These are phyloP conservation scores for Hypoxylon sp. DNA, from an alignment of 2,329 filamentous ascomycete genomes.

Conservation along the genomic window DNA sequence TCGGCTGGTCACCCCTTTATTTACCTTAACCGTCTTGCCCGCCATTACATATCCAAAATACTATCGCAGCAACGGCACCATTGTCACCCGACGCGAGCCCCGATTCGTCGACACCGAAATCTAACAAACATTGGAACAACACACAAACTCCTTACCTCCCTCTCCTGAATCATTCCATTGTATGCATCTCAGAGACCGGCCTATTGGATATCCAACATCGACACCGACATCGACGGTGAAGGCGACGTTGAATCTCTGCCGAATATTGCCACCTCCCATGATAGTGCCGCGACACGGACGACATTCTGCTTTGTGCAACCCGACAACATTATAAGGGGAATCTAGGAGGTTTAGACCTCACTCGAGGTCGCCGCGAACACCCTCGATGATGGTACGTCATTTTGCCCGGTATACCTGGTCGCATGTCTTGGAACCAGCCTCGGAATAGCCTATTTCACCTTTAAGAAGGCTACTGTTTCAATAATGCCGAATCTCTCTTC, in stretches of 20 bases:
- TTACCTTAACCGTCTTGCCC: slow-evolving; percentile 22
- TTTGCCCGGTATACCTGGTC: slow-evolving; percentile 28
- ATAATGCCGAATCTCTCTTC: slow-evolving; percentile 11
- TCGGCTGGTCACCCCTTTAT: slow-evolving; percentile 39
- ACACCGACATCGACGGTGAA: slow-evolving; percentile 7
- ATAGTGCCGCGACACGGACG: slow-evolving; percentile 48
- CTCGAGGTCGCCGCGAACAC: slow-evolving; percentile 49
- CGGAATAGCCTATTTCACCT: slow-evolving; percentile 17
- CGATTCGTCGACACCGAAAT: slow-evolving; percentile 13
- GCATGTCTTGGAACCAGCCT: slow-evolving; percentile 28
- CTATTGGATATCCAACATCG: slow-evolving; percentile 30
- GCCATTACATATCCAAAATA: slow-evolving; percentile 3
- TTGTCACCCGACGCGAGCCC: slow-evolving; percentile 28
- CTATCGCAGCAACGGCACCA: slow-evolving; percentile 20
- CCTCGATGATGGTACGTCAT: slow-evolving; percentile 54
- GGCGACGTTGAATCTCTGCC: slow-evolving; percentile 20
- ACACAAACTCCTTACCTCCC: slow-evolving; percentile 12
- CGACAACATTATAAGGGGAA: slow-evolving; percentile 48
- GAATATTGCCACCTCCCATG: slow-evolving; percentile 48
- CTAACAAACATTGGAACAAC: slow-evolving; percentile 11
- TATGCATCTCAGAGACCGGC: slow-evolving; percentile 31
- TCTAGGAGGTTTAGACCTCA: slow-evolving; percentile 49
- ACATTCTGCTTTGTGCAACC: slow-evolving; percentile 51
- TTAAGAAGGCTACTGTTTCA: slow-evolving; percentile 11
- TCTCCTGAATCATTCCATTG: slow-evolving; percentile 24